Evolutionary conservation across 2,329 filamentous ascomycete genomes (phyloP).

Genomic region (Scedosporium apiospermum): DNA sequence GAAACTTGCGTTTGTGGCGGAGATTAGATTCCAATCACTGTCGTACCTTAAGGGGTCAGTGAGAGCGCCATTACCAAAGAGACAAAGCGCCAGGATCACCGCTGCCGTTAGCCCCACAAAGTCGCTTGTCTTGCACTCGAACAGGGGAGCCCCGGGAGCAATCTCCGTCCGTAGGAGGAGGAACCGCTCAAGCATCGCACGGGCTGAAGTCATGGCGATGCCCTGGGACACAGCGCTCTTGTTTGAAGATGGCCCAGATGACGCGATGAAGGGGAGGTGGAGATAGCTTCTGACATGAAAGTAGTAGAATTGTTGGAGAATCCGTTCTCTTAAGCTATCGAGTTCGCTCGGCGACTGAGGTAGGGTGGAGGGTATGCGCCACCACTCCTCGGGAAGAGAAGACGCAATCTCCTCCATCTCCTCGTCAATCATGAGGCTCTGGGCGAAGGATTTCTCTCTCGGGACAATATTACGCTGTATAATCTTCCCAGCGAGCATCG

Average conservation of each 20-base stretch:
- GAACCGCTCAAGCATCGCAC: no score
- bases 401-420: neutral
- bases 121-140: no score
- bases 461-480: slow-evolving; percentile 28
- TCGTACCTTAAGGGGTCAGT: no score
- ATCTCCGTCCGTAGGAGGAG: slow-evolving; percentile 10
- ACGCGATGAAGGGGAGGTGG: slow-evolving; percentile 31
- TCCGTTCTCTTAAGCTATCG: slow-evolving; percentile 21
- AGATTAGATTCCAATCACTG: no score
- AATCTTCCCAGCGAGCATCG: slow-evolving; percentile 28
- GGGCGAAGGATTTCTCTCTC: slow-evolving; percentile 15
- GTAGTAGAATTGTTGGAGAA: slow-evolving; percentile 31
- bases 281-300: slow-evolving; percentile 29
- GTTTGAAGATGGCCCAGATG: no score
- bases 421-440: neutral
- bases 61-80: no score
- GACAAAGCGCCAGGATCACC: no score
- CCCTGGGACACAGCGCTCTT: no score
- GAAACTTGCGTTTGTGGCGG: no score
- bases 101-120: no score
- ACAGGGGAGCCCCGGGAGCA: no score
- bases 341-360: slow-evolving; percentile 18
- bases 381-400: neutral
- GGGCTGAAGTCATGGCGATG: no score
- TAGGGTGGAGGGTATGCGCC: neutral